Evolutionary conservation across 2,329 filamentous ascomycete species (phyloP), one percentile per base, ranked within the genome.

Genomic region (Pseudogymnoascus sp.): DNA sequence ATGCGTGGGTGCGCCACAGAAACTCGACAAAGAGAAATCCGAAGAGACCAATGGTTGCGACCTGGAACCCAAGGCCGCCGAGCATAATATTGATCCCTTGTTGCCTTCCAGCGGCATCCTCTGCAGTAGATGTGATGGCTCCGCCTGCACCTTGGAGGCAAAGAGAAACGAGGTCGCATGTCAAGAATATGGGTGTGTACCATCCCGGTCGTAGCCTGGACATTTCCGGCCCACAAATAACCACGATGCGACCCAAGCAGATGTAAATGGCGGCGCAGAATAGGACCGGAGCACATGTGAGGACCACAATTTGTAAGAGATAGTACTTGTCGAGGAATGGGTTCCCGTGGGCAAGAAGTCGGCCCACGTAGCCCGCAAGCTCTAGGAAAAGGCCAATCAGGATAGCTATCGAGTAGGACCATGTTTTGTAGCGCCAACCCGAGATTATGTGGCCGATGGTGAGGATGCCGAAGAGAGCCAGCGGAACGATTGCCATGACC

Each of bases 241-340:
- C 71, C 9, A 81, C 78, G 63, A 81, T 79, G 38, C 75, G 72
- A 9, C 77, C 70, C 57, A 88, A 74, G 63, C 82, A 85, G 59
- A 89, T 74, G 67, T 89, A 89, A 39, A 88, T 79, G 1, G 78
- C 82, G 0, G 83, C 85, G 7, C 83, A 79, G 69, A 87, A 76
- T 68, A 87, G 88, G 1, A 84, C 84, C 0, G 86, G 85, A 0
- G 77, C 85, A 62, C 88, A 79, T 3, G 85, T 88, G 61, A 89
- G 75, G 65, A 79, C 82, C 67, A 81, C 78, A 37, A 85, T 80
- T 69, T 87, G 83, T 37, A 84, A 79, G 61, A 81, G 67, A 70
- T 82, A 82, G 18, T 74, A 72, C 39, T 72, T 69, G 64, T 76
- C 69, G n/a, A 67, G 65, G 74, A 77, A 86, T 3, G 77, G 78